Evolutionary conservation across 176 grass and related monocot species (phyloP).

Genomic region (Phragmites australis): DNA sequence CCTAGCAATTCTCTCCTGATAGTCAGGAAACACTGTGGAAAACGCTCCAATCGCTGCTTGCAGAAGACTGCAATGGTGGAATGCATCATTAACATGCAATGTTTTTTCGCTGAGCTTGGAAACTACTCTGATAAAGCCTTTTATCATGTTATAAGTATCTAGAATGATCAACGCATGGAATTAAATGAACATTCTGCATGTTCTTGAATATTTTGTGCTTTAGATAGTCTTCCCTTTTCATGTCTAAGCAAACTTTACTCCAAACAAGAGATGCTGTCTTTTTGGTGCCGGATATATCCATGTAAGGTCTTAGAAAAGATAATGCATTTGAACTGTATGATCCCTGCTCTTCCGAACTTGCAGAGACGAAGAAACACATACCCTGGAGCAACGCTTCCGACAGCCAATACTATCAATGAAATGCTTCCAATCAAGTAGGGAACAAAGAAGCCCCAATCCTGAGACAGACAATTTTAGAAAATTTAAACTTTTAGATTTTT

Average conservation of each 20-base stretch:
- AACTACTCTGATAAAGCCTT: background rate
- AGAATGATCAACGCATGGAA: background rate
- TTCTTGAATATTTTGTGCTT: background rate
- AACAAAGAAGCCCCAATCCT: slow-evolving; percentile 99
- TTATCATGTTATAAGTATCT: background rate
- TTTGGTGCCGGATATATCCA: background rate
- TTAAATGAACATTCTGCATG: background rate
- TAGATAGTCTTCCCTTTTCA: background rate
- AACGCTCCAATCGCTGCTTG: slow-evolving; percentile 82
- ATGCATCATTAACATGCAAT: background rate
- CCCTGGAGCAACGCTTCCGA: slow-evolving; percentile 87
- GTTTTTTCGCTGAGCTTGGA: background rate
- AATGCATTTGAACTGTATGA: background rate
- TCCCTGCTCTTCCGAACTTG: background rate
- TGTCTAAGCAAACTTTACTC: background rate
- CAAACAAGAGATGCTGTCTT: background rate
- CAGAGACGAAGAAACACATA: slow-evolving; percentile 39
- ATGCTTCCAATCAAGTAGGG: slow-evolving; percentile 91
- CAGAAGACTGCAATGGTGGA: slow-evolving; percentile 58
- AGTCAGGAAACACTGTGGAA: slow-evolving; percentile 88
- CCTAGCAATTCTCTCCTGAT: slow-evolving; percentile 89
- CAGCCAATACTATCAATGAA: slow-evolving; percentile 77
- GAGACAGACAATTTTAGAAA: background rate
- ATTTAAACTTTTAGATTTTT: background rate
- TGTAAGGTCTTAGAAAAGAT: background rate